Evolutionary conservation across 208 protist genomes (phyloP).

Genomic region (Acanthamoeba lenticulata): DNA sequence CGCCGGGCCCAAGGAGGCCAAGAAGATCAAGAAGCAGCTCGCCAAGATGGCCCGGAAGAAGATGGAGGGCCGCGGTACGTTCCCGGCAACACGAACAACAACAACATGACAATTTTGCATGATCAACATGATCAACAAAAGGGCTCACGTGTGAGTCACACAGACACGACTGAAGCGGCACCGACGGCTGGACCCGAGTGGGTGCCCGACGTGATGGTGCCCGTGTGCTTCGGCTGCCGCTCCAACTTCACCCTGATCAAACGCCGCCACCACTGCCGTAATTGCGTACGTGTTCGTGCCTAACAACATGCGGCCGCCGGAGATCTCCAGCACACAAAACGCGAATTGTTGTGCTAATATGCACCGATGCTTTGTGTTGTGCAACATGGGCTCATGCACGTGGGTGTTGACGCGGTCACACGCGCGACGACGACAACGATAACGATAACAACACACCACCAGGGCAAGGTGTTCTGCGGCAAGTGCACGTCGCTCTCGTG

Average conservation of each 20-base stretch:
- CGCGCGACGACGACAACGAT: too few species aligned
- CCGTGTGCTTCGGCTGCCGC: neutral
- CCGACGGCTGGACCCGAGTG: neutral
- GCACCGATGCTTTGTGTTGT: too few species aligned
- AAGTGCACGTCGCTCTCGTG: constrained; percentile 34
- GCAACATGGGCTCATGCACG: too few species aligned
- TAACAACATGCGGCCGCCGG: too few species aligned
- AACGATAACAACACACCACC: too few species aligned
- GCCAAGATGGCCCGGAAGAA: constrained; percentile 17
- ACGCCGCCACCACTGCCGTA: constrained; percentile 41
- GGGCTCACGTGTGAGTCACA: too few species aligned
- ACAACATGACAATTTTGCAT: neutral
- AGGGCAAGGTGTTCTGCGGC: constrained; percentile 36
- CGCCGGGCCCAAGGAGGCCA: neutral
- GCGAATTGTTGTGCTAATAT: too few species aligned
- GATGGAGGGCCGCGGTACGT: constrained; percentile 19
- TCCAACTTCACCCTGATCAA: constrained; percentile 29
- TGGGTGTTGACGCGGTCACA: too few species aligned
- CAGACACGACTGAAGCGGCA: neutral
- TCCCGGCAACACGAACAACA: neutral
- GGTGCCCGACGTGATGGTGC: constrained; percentile 20
- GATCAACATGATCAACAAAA: too few species aligned
- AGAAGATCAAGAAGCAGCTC: neutral
- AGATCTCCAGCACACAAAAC: too few species aligned
- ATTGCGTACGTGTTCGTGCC: neutral